Evolutionary conservation across 805 yeast species (phyloP), one percentile per base, ranked within the genome.

Genomic region (Candida chauliodis): DNA sequence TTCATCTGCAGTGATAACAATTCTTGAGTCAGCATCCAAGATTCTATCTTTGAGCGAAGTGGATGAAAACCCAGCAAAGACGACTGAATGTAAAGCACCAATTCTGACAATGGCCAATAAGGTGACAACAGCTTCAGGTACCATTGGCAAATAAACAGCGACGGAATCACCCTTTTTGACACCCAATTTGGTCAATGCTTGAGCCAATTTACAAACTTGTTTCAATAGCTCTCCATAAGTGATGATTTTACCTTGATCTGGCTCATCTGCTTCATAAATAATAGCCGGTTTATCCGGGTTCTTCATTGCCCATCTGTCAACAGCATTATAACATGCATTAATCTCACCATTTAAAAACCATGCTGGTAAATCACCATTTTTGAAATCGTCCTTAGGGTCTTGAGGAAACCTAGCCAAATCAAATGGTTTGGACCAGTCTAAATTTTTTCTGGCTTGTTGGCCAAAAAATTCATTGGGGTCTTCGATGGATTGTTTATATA

Each of bases 91-190:
- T 38, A 91, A 71, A 23, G 99, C 99, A 59, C 99, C 99, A 41
- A 91, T 69, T 69, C 99, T 81, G 24, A 81, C 85, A 56, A 89
- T 81, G 33, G 99, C 99, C 56, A 91, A 73, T 76, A 91, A 78
- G n/a, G 99, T 84, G 41, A 93, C 79, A 45, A 93, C 71, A 15
- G 97, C 96, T 68, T 90, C 96, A 35, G 98, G 95, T 45, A 90
- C 90, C 99, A 93, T 91, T 56, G 99, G 99, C 59, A 91, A 70
- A 66, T 91, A 91, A 42, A 91, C 85, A 35, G 97, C 98, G 42
- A 91, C 98, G 19, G 95, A 85, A 58, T 91, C 99, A 57, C 99
- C 99, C 64, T 87, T 86, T 51, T 74, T 69, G 50, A 91, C 91
- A 41, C 99, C 99, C 77, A 89, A 80, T 42, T 81, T 74, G 47